These are phyloP conservation scores for Crepidotus variabilis DNA, from an alignment of 768 basidiomycete species.

Conservation along the genomic window DNA sequence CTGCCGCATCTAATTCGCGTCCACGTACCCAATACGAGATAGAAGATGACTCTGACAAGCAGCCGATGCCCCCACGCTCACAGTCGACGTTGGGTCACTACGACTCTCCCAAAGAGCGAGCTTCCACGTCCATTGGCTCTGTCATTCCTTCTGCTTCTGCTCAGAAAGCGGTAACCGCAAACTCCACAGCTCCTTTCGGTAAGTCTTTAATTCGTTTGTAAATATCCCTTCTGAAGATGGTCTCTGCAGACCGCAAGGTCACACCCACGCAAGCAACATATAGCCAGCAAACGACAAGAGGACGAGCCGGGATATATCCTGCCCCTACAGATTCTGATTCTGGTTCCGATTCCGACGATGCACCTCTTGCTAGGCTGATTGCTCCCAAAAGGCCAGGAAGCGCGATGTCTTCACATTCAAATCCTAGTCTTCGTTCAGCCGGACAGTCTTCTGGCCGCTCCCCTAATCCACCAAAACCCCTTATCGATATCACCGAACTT, in stretches of 20 bases:
- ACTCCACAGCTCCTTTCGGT: constrained; percentile 26
- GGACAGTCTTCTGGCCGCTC: constrained; percentile 2
- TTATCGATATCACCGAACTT: constrained; percentile 49
- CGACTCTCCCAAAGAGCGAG: constrained; percentile 27
- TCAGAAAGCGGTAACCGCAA: constrained; percentile 41
- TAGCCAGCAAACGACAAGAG: not conserved
- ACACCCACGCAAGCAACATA: not conserved
- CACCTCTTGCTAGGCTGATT: constrained; percentile 61
- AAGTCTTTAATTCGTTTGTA: constrained; percentile 12
- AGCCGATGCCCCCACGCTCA: constrained; percentile 22
- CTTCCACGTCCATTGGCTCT: constrained; percentile 59
- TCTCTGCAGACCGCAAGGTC: constrained; percentile 3
- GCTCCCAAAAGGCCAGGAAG: constrained; percentile 67
- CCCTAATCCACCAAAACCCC: constrained; percentile 31
- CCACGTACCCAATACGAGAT: constrained; percentile 4
- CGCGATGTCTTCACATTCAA: constrained; percentile 41
- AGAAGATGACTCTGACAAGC: constrained; percentile 5
- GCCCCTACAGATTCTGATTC: constrained; percentile 17
- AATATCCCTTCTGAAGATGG: not conserved
- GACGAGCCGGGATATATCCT: not conserved
- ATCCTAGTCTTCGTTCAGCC: constrained; percentile 21
- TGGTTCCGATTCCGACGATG: constrained; percentile 44
- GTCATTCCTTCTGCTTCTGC: constrained; percentile 48
- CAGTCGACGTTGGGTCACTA: constrained; percentile 33
- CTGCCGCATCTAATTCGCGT: constrained; percentile 11